Percentiles rank a stretch among this genome's conserved stretches.
Conservation (phyloP, 257 asterid genomes). For the Ilex asprella region DNA sequence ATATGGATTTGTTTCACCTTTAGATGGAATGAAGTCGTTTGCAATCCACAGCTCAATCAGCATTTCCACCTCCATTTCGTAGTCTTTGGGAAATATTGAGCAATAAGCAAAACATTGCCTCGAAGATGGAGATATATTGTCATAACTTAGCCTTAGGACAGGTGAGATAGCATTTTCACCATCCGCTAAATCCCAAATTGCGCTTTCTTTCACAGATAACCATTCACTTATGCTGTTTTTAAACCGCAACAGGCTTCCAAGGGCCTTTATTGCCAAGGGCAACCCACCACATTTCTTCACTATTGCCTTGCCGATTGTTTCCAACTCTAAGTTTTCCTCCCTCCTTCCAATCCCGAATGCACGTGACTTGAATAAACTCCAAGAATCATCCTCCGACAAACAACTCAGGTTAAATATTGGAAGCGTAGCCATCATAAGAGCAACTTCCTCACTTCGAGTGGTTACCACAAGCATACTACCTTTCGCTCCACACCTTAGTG, state of each 20-base stretch:
- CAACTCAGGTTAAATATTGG: not conserved
- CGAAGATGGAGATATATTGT: slow-evolving; percentile 17
- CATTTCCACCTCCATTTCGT: slow-evolving; percentile 8
- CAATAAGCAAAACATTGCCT: slow-evolving; percentile 23
- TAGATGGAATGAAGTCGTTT: not conserved
- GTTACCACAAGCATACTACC: too few relatives aligned
- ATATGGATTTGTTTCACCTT: too few relatives aligned
- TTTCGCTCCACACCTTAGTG: too few relatives aligned
- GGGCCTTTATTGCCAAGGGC: slow-evolving; percentile 3
- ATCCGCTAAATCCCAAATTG: slow-evolving; percentile 5
- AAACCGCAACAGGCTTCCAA: too few relatives aligned
- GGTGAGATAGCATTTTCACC: slow-evolving; percentile 9
- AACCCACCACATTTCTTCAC: slow-evolving; percentile 6
- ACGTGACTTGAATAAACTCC: slow-evolving; percentile 5
- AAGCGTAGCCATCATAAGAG: not conserved
- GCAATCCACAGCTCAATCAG: slow-evolving; percentile 13
- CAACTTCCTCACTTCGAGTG: not conserved
- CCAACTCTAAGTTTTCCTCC: not conserved
- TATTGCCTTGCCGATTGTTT: slow-evolving; percentile 3
- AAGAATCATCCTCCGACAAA: slow-evolving; percentile 4
- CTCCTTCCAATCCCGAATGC: not conserved
- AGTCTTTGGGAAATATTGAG: slow-evolving; percentile 24
- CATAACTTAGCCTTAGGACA: slow-evolving; percentile 18
- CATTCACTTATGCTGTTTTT: too few relatives aligned
- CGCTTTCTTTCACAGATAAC: too few relatives aligned